Percentiles rank a stretch among this genome's conserved stretches.
Conservation (phyloP, 805 yeast genomes). For the Metschnikowia arizonensis region DNA sequence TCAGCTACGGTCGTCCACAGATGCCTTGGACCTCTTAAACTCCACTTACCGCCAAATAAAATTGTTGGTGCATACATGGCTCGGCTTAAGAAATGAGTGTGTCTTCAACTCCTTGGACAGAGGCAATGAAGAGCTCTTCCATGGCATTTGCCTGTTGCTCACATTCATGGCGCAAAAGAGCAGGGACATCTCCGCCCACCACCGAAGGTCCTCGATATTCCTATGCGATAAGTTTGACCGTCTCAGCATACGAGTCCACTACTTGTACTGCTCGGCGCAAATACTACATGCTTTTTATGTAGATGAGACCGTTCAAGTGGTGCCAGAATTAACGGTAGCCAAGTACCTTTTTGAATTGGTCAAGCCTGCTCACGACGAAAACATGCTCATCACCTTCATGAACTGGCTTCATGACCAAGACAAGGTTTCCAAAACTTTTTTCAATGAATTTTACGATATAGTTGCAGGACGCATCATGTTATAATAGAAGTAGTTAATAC, state of each 20-base stretch:
- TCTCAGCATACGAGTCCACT: background rate
- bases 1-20: constrained; percentile 4
- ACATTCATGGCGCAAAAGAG: constrained; percentile 8
- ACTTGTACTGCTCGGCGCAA: background rate
- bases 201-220: background rate
- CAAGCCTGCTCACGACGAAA: constrained; percentile 4
- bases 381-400: constrained; percentile 7
- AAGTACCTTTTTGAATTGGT: constrained; percentile 8
- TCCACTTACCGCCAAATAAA: constrained; percentile 2
- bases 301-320: background rate
- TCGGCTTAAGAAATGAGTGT: constrained; percentile 11
- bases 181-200: constrained; percentile 5
- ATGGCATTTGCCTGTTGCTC: constrained; percentile 14
- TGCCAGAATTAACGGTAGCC: background rate
- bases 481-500: too few species aligned
- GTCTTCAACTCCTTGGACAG: constrained; percentile 15
- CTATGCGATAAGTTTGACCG: constrained; percentile 2
- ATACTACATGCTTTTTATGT: constrained; percentile 2
- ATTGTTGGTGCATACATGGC: constrained; percentile 13
- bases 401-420: constrained; percentile 12
- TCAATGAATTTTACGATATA: constrained; percentile 6
- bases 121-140: constrained; percentile 27
- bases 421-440: background rate
- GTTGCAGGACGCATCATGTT: too few species aligned
- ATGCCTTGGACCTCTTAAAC: constrained; percentile 16